Evolutionary conservation across 257 asterid species (phyloP), one percentile per base, ranked within the genome.

Genomic region (Anisodus acutangulus): DNA sequence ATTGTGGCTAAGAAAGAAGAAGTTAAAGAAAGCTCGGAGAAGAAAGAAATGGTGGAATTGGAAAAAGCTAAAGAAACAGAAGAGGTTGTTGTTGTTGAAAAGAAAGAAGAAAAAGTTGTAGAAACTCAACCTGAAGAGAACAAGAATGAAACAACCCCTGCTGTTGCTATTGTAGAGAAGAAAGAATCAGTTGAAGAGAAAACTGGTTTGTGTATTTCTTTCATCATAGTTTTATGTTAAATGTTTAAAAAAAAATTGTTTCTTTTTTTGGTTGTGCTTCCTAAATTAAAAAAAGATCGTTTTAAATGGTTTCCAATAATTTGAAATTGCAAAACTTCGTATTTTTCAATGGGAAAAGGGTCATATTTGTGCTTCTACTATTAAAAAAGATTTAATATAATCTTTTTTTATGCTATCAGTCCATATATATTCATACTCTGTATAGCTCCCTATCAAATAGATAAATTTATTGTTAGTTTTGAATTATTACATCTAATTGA

Each of bases 131-230:
- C 47, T 53, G 87, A 66, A 37, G 89, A 62, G 74, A 79, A 86
- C 2, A 84, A 62, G 41, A 78, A 13, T 4, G 66, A 82, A 26
- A 55, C 82, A 45, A 47, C 4, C 4, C n/a, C 59, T 64, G 35
- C 26, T 22, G 49, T 16, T 16, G 39, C 16, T 72, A 80, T 59
- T 59, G 76, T 16, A 13, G 86, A 84, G 64, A 85, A 63, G 47
- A 86, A 87, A 85, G 85, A 37, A 69, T 79, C 59, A 6, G 49
- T 53, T 47, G 81, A 53, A 62, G 91, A 88, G 37, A 90, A 86
- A 82, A 87, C 83, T 60, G 95, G 97, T 92, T 68, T 67, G 89
- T 81, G 47, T 17, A 41, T 41, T 22, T 13, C 70, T 43, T 43
- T 70, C 7, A 11, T 72, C 69, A 39, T 19, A 31, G n/a, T 43